phyloP scores from a whole-genome alignment of 352 stramenopile genomes.

The Phytophthora multivora region DNA sequence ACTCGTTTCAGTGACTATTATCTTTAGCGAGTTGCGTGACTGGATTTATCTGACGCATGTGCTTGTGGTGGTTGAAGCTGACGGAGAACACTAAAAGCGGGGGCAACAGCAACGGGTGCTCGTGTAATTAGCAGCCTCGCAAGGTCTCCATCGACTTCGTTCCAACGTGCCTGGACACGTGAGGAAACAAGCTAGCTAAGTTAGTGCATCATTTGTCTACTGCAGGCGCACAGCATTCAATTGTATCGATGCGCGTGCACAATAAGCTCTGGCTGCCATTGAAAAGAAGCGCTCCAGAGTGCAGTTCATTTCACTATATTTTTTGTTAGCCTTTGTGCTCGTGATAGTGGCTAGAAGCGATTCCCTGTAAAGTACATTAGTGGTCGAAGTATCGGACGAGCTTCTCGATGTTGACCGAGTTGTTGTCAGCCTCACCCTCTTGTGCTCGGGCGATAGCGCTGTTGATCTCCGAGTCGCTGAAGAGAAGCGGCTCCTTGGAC shows the following conservation, averaged over 20 bases:
- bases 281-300: conserved; percentile 10
- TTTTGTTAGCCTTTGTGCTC: conserved; percentile 21
- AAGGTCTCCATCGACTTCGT: not conserved
- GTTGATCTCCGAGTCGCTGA: conserved; percentile 74
- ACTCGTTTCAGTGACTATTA: conserved; percentile 14
- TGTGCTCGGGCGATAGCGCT: conserved; percentile 56
- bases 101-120: conserved; percentile 41
- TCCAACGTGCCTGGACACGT: conserved; percentile 2
- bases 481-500: conserved; percentile 77
- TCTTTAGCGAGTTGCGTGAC: not conserved
- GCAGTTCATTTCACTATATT: conserved; percentile 26
- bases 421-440: conserved; percentile 37
- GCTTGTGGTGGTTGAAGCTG: conserved; percentile 29
- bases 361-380: conserved; percentile 15
- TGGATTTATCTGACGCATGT: conserved; percentile 23
- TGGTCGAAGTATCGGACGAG: conserved; percentile 71
- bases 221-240: conserved; percentile 6
- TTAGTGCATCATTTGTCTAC: conserved; percentile 23
- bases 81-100: conserved; percentile 40
- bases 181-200: conserved; percentile 19
- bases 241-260: conserved; percentile 19
- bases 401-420: conserved; percentile 61
- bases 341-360: not conserved
- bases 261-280: conserved; percentile 8
- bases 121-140: conserved; percentile 41